These are phyloP conservation scores for Agaricus bisporus DNA, from an alignment of 768 basidiomycete species.

Conservation along the genomic window DNA sequence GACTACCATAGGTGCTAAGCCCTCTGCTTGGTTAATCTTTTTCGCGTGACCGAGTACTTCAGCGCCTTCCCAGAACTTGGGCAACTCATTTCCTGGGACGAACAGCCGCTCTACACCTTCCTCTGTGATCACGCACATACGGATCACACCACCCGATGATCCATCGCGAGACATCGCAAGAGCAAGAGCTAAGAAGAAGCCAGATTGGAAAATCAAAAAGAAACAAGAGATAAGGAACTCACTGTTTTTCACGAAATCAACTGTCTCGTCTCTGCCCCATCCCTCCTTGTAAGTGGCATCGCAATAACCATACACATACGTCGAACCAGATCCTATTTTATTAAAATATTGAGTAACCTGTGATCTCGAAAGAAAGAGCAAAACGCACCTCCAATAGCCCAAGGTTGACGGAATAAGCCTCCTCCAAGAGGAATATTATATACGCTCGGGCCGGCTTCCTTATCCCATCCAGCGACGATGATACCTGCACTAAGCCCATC, in stretches of 20 bases:
- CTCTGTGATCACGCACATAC: slow-evolving; percentile 95
- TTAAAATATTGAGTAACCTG: not conserved
- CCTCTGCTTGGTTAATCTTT: slow-evolving; percentile 27
- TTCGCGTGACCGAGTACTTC: slow-evolving; percentile 52
- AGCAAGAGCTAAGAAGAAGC: slow-evolving; percentile 60
- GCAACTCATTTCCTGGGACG: slow-evolving; percentile 85
- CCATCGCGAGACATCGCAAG: slow-evolving; percentile 98
- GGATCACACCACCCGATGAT: slow-evolving; percentile 94
- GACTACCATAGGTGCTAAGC: slow-evolving; percentile 42
- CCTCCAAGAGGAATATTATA: slow-evolving; percentile 98
- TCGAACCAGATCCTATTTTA: slow-evolving; percentile 79
- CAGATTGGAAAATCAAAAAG: not conserved
- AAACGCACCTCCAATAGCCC: slow-evolving; percentile 90
- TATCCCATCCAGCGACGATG: slow-evolving; percentile 98
- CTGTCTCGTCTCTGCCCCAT: slow-evolving; percentile 84
- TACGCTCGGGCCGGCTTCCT: slow-evolving; percentile 82
- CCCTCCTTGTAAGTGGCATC: slow-evolving; percentile 96
- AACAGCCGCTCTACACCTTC: slow-evolving; percentile 89
- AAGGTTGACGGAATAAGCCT: slow-evolving; percentile 94
- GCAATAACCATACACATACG: slow-evolving; percentile 98
- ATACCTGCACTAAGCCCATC: slow-evolving; percentile 85
- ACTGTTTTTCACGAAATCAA: slow-evolving; percentile 97
- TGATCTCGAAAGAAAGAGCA: not conserved
- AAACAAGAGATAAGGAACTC: slow-evolving; percentile 24
- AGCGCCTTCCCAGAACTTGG: slow-evolving; percentile 84